Evolutionary conservation across 257 asterid genomes (phyloP).

Genomic region (Nicotiana obtusifolia): DNA sequence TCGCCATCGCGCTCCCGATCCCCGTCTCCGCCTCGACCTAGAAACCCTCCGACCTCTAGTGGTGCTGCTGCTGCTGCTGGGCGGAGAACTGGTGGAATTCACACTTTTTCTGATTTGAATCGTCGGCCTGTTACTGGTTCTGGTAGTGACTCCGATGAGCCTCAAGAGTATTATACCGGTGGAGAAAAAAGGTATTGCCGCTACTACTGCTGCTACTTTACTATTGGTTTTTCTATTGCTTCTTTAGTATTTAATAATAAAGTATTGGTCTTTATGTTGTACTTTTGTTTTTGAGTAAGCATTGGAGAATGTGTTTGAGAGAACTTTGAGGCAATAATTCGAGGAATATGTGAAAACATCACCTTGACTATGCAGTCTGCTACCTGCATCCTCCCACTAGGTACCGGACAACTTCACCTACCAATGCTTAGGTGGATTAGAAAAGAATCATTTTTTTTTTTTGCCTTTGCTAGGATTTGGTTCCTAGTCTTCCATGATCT

Average conservation of each 20-base stretch:
- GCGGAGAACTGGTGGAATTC: constrained; percentile 36
- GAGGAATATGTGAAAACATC: not conserved
- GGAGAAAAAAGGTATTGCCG: constrained; percentile 66
- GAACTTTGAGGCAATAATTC: not conserved
- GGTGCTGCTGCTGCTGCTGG: constrained; percentile 23
- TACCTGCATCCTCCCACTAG: not conserved
- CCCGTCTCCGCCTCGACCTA: constrained; percentile 28
- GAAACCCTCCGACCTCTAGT: constrained; percentile 8
- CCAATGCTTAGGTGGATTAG: too few species aligned
- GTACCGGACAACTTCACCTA: not conserved
- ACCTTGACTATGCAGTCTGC: not conserved
- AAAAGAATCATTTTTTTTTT: not conserved
- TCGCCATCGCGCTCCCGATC: constrained; percentile 31
- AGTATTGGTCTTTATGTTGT: not conserved
- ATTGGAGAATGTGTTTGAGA: not conserved
- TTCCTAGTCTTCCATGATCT: not conserved
- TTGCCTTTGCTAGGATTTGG: not conserved
- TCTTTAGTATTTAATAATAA: not conserved
- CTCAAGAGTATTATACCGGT: constrained; percentile 75
- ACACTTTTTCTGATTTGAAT: constrained; percentile 67
- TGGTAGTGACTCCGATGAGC: constrained; percentile 71
- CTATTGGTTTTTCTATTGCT: not conserved
- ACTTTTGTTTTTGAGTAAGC: not conserved
- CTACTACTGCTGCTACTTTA: not conserved
- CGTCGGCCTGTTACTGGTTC: constrained; percentile 41